phyloP scores from a whole-genome alignment of 257 asterid genomes.

The Nicotiana otophora region DNA sequence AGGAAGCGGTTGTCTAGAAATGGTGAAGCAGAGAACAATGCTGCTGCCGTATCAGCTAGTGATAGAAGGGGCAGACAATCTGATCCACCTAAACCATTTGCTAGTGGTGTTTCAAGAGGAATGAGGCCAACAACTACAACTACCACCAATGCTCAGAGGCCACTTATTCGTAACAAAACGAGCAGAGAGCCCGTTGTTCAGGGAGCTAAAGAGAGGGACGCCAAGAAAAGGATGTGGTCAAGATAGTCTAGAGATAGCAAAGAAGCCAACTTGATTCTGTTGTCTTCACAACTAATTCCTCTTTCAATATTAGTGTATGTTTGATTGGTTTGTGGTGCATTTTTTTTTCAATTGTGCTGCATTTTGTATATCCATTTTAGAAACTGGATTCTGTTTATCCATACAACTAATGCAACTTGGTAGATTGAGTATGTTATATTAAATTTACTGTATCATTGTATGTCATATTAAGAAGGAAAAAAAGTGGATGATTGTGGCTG shows the following conservation, averaged over 20 bases:
- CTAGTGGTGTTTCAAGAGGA: conserved; percentile 37
- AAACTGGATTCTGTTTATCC: neutral
- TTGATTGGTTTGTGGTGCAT: neutral
- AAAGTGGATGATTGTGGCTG: neutral
- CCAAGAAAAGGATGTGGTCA: conserved; percentile 84
- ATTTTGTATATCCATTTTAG: neutral
- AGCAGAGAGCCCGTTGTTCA: conserved; percentile 57
- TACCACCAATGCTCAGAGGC: conserved; percentile 35
- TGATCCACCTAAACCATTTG: conserved; percentile 49
- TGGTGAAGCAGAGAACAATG: conserved; percentile 10
- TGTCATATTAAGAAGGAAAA: neutral
- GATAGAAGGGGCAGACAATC: conserved; percentile 53
- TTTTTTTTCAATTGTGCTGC: neutral
- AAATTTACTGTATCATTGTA: neutral
- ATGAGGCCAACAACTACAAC: conserved; percentile 36
- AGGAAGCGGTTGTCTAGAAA: conserved; percentile 14
- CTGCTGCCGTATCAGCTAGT: conserved; percentile 9
- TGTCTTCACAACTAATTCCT: conserved; percentile 10
- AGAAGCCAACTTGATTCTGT: conserved; percentile 20
- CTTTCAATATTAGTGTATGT: neutral
- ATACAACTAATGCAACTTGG: neutral
- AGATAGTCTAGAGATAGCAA: conserved; percentile 29
- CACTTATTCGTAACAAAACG: conserved; percentile 35
- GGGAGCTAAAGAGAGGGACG: conserved; percentile 68
- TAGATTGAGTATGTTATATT: neutral